phyloP scores from a whole-genome alignment of 306 rosid species.

The Trichosanthes truncata region DNA sequence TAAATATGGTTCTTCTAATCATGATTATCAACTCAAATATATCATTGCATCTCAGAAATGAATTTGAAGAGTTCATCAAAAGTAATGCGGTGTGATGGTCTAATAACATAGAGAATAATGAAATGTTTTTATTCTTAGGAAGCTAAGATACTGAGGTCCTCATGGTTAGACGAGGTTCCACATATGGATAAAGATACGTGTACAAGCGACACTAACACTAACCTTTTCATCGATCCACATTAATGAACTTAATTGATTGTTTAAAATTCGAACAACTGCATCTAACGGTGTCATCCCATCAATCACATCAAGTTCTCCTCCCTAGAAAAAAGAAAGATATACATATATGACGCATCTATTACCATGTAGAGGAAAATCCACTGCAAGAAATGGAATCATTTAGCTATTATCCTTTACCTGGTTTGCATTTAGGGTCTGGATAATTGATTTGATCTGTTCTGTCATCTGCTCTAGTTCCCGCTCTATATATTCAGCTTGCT shows the following conservation, averaged over 20 bases:
- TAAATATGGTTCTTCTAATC: not conserved
- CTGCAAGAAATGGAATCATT: not conserved
- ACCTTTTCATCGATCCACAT: slow-evolving; percentile 99
- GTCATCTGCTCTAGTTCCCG: slow-evolving; percentile 94
- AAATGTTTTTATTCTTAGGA: not conserved
- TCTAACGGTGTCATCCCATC: slow-evolving; percentile 81
- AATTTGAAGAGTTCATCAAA: not conserved
- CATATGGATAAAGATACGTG: not conserved
- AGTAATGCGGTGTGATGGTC: not conserved
- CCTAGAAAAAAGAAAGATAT: slow-evolving; percentile 24
- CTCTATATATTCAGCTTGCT: slow-evolving; percentile 83
- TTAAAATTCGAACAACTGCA: slow-evolving; percentile 76
- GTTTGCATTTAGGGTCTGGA: slow-evolving; percentile 75
- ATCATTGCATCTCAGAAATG: not conserved
- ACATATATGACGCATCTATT: not conserved
- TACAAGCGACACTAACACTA: slow-evolving; percentile 21
- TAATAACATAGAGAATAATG: not conserved
- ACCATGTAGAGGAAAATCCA: not conserved
- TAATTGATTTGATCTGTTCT: slow-evolving; percentile 80
- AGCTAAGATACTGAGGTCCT: not conserved
- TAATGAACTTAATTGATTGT: slow-evolving; percentile 86
- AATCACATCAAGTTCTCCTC: slow-evolving; percentile 68
- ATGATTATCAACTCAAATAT: not conserved
- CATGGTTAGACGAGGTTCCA: not conserved
- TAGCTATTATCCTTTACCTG: slow-evolving; percentile 44